Evolutionary conservation across 495 filamentous ascomycete genomes (phyloP), one percentile per base, ranked within the genome.

Genomic region (Cetradonia linearis): DNA sequence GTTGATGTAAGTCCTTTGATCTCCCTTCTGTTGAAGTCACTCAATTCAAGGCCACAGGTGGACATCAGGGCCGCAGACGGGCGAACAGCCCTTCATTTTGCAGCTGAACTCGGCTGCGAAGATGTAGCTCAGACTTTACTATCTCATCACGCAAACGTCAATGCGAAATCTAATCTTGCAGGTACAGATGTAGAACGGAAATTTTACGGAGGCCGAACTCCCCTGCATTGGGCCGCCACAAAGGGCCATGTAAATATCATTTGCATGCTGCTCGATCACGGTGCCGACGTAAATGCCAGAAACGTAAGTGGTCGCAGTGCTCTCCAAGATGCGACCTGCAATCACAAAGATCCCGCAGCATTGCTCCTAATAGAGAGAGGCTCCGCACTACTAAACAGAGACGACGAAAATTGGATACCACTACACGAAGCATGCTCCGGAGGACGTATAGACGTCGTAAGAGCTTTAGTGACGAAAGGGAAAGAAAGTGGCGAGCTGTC

Each of bases 41-140:
- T 49, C 10, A 20, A n/a, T 13, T 16, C 1, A 20, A 9, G 8
- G 13, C 46, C 8, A 20, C 25, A 49, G 46, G 46, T 49, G 23
- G 69, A 75, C 54, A 55, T 67, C 2, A 66, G 58, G 13, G 72
- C 66, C 1, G 46, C 37, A 1, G 68, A 72, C 3, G 72, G 72
- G 0, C 72, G 68, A 44, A 73, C 73, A 2, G 58, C 76, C 0
- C 62, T 78, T 10, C 76, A 78, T 50, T 54, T 75, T 0, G 72
- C 74, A 7, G 71, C 69, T 13, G 69, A 70, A 30, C 65, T 69
- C 27, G 72, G 71, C 3, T 65, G 67, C 28, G 62, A 72, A 5
- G 59, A 55, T 46, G 58, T 71, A 18, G 71, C 72, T 52, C 63
- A 60, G 2, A 62, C 67, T 8, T 34, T 76, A 0, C 42, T 73